Evolutionary conservation across 2,329 filamentous ascomycete species (phyloP).

Genomic region (Decorospora gaudefroyi): DNA sequence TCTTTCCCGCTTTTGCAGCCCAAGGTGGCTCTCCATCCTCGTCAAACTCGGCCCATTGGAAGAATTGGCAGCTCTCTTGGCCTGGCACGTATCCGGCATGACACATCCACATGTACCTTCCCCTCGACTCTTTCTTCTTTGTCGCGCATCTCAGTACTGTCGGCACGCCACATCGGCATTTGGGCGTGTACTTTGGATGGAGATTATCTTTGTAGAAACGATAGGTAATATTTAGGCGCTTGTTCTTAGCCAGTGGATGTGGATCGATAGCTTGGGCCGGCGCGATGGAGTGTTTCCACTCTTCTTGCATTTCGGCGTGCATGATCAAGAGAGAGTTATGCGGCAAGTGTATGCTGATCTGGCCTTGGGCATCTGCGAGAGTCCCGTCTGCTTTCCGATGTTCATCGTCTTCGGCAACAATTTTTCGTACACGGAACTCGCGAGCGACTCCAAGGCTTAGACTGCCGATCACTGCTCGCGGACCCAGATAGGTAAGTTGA

Average conservation of each 20-base stretch:
- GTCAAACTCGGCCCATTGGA: slow-evolving; percentile 50
- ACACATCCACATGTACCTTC: slow-evolving; percentile 94
- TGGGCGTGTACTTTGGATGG: slow-evolving; percentile 76
- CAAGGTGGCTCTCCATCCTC: slow-evolving; percentile 79
- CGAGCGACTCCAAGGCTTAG: slow-evolving; percentile 89
- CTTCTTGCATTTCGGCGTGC: slow-evolving; percentile 98
- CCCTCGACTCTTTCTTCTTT: slow-evolving; percentile 73
- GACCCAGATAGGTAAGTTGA: slow-evolving; percentile 89
- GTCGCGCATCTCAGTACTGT: slow-evolving; percentile 76
- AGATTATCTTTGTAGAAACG: slow-evolving; percentile 78
- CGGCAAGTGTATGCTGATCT: slow-evolving; percentile 89
- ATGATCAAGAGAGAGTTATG: slow-evolving; percentile 94
- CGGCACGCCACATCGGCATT: slow-evolving; percentile 74
- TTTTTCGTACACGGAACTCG: slow-evolving; percentile 83
- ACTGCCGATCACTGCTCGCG: slow-evolving; percentile 84
- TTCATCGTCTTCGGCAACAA: slow-evolving; percentile 64
- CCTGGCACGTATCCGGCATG: slow-evolving; percentile 73
- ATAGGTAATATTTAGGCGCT: slow-evolving; percentile 92
- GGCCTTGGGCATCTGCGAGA: slow-evolving; percentile 70
- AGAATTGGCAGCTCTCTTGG: slow-evolving; percentile 53
- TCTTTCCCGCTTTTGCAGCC: slow-evolving; percentile 32
- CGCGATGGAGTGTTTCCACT: slow-evolving; percentile 88
- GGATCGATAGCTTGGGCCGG: slow-evolving; percentile 77
- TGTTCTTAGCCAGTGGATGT: slow-evolving; percentile 78
- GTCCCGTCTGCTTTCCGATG: slow-evolving; percentile 45